phyloP scores from a whole-genome alignment of 2,329 filamentous ascomycete genomes.

The Endoconidiophora laricicola region DNA sequence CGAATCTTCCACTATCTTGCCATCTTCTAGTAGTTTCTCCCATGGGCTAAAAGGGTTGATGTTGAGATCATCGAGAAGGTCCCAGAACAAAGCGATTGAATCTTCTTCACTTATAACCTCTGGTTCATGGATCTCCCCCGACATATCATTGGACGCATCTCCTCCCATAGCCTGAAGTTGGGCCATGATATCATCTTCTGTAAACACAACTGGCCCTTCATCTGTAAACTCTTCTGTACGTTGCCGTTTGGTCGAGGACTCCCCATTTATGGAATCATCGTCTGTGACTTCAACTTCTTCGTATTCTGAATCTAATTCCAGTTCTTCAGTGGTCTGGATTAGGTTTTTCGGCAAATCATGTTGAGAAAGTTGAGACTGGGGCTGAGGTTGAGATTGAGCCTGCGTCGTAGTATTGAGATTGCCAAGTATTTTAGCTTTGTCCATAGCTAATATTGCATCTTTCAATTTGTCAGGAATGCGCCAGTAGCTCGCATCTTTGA shows the following conservation, averaged over 20 bases:
- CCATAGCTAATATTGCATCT: conserved; percentile 56
- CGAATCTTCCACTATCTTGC: conserved; percentile 64
- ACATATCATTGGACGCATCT: conserved; percentile 61
- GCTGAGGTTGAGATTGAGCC: no score
- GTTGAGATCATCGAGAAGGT: conserved; percentile 65
- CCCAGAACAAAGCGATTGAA: conserved; percentile 60
- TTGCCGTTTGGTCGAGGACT: conserved; percentile 44
- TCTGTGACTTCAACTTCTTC: conserved; percentile 50
- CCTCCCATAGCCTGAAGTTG: conserved; percentile 82
- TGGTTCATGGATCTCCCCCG: conserved; percentile 36
- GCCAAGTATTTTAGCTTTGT: conserved; percentile 52
- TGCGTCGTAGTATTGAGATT: conserved; percentile 20
- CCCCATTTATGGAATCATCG: conserved; percentile 30
- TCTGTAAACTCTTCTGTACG: conserved; percentile 41
- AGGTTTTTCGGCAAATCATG: no score
- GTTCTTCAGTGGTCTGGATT: no score
- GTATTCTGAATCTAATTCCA: conserved; percentile 41
- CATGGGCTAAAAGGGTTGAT: conserved; percentile 83
- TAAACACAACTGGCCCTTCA: conserved; percentile 56
- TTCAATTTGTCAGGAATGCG: conserved; percentile 79
- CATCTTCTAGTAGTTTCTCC: conserved; percentile 77
- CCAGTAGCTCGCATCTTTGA: conserved; percentile 85
- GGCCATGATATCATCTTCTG: conserved; percentile 85
- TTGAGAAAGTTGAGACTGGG: no score
- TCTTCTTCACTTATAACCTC: conserved; percentile 55